These are phyloP conservation scores for Arthrobotrys megalospora DNA, from an alignment of 2,329 filamentous ascomycete species.

Conservation along the genomic window DNA sequence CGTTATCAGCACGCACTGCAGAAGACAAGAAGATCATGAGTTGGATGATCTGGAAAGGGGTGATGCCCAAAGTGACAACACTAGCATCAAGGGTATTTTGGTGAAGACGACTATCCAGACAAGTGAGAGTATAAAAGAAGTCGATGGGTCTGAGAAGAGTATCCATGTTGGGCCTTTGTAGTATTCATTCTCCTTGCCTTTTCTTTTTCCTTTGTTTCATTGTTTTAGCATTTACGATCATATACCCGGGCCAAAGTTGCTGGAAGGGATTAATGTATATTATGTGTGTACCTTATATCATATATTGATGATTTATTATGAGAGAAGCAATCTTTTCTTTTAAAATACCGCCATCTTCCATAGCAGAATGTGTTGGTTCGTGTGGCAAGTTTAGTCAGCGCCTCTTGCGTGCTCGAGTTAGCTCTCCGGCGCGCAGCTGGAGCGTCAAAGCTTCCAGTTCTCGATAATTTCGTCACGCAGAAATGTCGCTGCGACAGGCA, in stretches of 20 bases:
- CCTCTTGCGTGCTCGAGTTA: slow-evolving; percentile 17
- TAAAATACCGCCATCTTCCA: too few species aligned
- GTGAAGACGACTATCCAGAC: slow-evolving; percentile 55
- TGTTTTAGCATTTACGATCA: slow-evolving; percentile 25
- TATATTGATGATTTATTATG: slow-evolving; percentile 11
- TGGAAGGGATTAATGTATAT: slow-evolving; percentile 35
- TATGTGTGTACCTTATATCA: slow-evolving; percentile 8
- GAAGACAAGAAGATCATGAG: slow-evolving; percentile 36
- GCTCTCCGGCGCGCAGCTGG: not conserved
- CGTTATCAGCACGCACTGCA: slow-evolving; percentile 48
- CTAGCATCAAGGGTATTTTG: slow-evolving; percentile 43
- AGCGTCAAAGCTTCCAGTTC: slow-evolving; percentile 2
- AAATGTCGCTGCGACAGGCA: slow-evolving; percentile 14
- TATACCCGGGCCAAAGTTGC: not conserved
- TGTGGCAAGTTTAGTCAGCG: slow-evolving; percentile 23
- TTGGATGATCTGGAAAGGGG: slow-evolving; percentile 41
- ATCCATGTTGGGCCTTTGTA: slow-evolving; percentile 25
- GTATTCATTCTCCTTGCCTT: not conserved
- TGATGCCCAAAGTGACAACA: slow-evolving; percentile 24
- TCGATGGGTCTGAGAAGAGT: slow-evolving; percentile 51
- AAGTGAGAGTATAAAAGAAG: slow-evolving; percentile 49
- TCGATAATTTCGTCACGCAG: slow-evolving; percentile 17
- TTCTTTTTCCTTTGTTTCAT: slow-evolving; percentile 10
- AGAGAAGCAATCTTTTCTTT: not conserved
- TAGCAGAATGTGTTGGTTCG: slow-evolving; percentile 8